Conservation (phyloP, 116 monocot genomes). For the Iris pallida region DNA sequence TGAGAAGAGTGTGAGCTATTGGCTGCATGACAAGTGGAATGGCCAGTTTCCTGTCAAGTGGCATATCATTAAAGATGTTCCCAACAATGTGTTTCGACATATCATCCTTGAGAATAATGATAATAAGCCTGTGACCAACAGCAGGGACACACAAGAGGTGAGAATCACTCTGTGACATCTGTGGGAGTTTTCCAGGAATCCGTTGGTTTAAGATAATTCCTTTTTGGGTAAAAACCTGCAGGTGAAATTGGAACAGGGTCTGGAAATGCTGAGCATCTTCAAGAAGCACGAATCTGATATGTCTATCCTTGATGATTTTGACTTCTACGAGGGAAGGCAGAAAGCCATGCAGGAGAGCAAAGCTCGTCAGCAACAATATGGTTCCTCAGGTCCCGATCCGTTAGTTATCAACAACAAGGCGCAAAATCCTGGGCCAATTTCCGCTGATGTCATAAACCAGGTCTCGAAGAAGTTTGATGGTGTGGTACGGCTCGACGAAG, state of each 20-base stretch:
- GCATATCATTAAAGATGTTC: slow-evolving; percentile 95
- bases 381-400: neutral
- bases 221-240: slow-evolving; percentile 13
- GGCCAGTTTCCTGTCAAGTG: slow-evolving; percentile 97
- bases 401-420: slow-evolving; percentile 2
- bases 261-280: slow-evolving; percentile 80
- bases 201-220: too few relatives aligned
- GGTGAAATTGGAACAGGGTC: slow-evolving; percentile 84
- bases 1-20: slow-evolving; percentile 88
- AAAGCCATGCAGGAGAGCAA: slow-evolving; percentile 72
- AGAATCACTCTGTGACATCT: neutral
- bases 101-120: slow-evolving; percentile 95
- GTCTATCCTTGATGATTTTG: slow-evolving; percentile 83
- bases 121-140: slow-evolving; percentile 92
- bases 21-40: slow-evolving; percentile 94
- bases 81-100: slow-evolving; percentile 77
- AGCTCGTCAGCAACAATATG: slow-evolving; percentile 28
- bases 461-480: slow-evolving; percentile 52
- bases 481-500: slow-evolving; percentile 45
- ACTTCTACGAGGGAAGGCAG: slow-evolving; percentile 82
- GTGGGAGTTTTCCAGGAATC: too few relatives aligned
- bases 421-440: slow-evolving; percentile 5
- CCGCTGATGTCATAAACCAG: slow-evolving; percentile 30
- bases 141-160: slow-evolving; percentile 99
- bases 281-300: slow-evolving; percentile 60